Conservation (phyloP, 192 early-diverging fungal genomes). For the Kappamyces sp. region DNA sequence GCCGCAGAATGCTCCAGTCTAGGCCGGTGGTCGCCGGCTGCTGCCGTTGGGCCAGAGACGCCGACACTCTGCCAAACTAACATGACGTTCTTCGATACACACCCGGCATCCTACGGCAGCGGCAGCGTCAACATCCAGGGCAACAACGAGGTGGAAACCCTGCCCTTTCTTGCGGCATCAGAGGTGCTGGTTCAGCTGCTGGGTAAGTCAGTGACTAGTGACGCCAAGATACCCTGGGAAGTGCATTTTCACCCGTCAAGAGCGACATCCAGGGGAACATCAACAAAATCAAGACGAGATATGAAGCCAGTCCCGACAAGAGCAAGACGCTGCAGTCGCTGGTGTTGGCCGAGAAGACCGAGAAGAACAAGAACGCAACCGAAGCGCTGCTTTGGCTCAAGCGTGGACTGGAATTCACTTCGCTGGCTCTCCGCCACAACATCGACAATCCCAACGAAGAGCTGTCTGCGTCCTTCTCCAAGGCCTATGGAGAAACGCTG, state of each 20-base stretch:
- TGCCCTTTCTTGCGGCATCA: background rate
- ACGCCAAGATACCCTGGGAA: conserved; percentile 32
- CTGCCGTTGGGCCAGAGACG: no score
- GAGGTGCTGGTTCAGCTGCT: conserved; percentile 10
- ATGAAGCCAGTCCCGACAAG: conserved; percentile 53
- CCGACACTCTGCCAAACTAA: background rate
- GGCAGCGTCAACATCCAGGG: background rate
- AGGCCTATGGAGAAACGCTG: conserved; percentile 39
- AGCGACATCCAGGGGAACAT: conserved; percentile 91
- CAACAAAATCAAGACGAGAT: conserved; percentile 80
- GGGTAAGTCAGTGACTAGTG: background rate
- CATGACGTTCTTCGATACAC: conserved; percentile 16
- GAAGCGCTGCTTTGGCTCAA: conserved; percentile 93
- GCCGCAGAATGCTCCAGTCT: no score
- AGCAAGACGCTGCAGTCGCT: conserved; percentile 80
- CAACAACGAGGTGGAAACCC: conserved; percentile 13
- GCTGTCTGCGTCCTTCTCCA: conserved; percentile 33
- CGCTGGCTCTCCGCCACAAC: conserved; percentile 36
- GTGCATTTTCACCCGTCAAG: conserved; percentile 82
- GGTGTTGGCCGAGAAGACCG: conserved; percentile 61
- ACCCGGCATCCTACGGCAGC: conserved; percentile 4
- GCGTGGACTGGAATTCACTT: conserved; percentile 48
- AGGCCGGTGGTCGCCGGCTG: no score
- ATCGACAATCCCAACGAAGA: conserved; percentile 39
- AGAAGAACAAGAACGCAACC: conserved; percentile 79